Evolutionary conservation across 2,329 filamentous ascomycete species (phyloP), one percentile per base, ranked within the genome.

Genomic region (Dothideomycetes sp.): DNA sequence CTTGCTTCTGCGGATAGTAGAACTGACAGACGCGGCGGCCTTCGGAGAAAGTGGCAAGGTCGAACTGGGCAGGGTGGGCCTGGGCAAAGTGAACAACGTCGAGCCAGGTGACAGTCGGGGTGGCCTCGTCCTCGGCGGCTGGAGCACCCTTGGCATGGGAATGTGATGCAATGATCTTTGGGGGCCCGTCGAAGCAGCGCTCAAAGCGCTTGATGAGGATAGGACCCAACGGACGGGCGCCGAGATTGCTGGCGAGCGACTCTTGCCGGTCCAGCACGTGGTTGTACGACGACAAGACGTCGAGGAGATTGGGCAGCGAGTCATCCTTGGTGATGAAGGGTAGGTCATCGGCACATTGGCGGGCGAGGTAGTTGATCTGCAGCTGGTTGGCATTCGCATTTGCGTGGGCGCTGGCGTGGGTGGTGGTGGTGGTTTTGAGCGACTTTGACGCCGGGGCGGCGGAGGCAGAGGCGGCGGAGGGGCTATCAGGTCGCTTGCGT

Each of bases 141-240:
- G 31, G 31, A 5, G 49, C 45, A 30, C 47, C 48, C 41, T 54
- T 55, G 41, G 56, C 53, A 17, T 46, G 44, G n/a, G 68, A 70
- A 63, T 70, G 75, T 53, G 62, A 77, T 59, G 73, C 82, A 51
- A 69, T 70, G 42, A 78, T 72, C 19, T 71, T 77, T 45, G 88
- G 86, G 16, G 83, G 78, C 0, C 82, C 83, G 47, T 93, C 85
- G 53, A 94, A 94, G 41, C 89, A 71, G 38, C 83, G 75, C 58
- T 94, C 86, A 57, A 94, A 86, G 31, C 84, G 81, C 61, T 87
- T 87, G 52, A 94, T 76, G 46, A 94, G 65, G 37, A 88, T 84
- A 17, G 85, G 84, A 0, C 83, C 85, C 1, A 87, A 75, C 14
- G 88, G 79, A 49, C 85, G 83, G 40, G 84, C 86, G 51, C 86